phyloP scores from a whole-genome alignment of 306 rosid genomes.

The Trichosanthes truncata region DNA sequence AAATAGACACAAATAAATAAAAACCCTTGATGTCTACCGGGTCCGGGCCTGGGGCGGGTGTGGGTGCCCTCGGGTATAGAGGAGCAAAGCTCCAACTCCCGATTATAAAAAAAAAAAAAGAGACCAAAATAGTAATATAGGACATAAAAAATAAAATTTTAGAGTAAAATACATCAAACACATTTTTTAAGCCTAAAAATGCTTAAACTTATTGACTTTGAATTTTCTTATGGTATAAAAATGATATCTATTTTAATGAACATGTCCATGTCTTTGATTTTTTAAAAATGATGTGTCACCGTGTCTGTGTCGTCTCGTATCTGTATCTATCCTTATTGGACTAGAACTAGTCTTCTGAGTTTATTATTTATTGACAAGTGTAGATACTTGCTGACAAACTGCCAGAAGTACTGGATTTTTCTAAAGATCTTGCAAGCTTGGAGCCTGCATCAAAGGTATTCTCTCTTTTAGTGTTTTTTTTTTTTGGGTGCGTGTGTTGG shows the following conservation, averaged over 20 bases:
- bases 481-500: neutral
- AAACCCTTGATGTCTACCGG: no score
- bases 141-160: neutral
- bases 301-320: neutral
- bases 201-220: no score
- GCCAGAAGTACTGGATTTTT: slow-evolving; percentile 80
- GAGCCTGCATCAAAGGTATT: slow-evolving; percentile 84
- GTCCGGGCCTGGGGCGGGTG: no score
- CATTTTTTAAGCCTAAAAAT: neutral
- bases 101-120: no score
- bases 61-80: no score
- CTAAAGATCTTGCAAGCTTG: slow-evolving; percentile 61
- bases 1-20: neutral
- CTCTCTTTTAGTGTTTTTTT: slow-evolving; percentile 9
- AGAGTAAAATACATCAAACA: neutral
- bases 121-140: neutral
- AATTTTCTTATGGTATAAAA: no score
- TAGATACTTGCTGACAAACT: slow-evolving; percentile 71
- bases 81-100: no score
- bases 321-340: neutral
- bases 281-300: neutral
- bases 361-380: slow-evolving; percentile 13
- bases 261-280: neutral
- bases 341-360: neutral
- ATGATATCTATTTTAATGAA: no score